Evolutionary conservation across 306 rosid species (phyloP), one percentile per base, ranked within the genome.

Genomic region (Canavalia gladiata): DNA sequence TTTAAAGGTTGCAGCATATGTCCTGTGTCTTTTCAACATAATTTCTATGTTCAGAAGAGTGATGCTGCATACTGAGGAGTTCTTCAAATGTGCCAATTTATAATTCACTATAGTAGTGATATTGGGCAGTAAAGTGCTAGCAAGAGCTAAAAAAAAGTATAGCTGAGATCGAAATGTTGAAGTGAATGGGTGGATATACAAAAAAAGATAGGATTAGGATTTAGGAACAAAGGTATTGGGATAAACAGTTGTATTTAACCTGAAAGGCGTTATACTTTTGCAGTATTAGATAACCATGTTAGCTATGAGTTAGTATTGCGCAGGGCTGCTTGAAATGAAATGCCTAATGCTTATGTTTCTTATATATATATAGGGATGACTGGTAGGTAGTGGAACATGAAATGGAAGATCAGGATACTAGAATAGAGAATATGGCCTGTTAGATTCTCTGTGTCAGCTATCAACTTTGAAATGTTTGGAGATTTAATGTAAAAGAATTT

Each of bases 171-270:
- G 18, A 31, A 30, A n/a, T 62, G 79, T 5, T 63, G 50, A 54
- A 56, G 68, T n/a, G 30, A 42, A 41, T 49, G 29, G 8, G 35
- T 73, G 42, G 65, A 63, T 63, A 51, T 63, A 42, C 31, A 28
- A 39, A 54, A 63, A 63, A 63, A 67, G 8, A 66, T 63, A 67
- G 66, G 74, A 66, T 52, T 77, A n/a, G 80, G 41, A 81, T 52
- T 52, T 77, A n/a, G 80, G 41, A 81, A 52, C 55, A 13, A 39
- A 72, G 29, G 67, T 59, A 63, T 41, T 9, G 12, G 68, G 49
- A 81, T 30, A 73, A n/a, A 73, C 25, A 0, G 25, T 18, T 18
- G 25, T 18, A 18, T 18, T 18, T 18, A 75, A 37, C 34, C 10
- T 51, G 55, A 78, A 63, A 63, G 7, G 33, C 11, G 8, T 35